These are phyloP conservation scores for Sclerotinia nivalis DNA, from an alignment of 2,329 filamentous ascomycete species.

Conservation along the genomic window DNA sequence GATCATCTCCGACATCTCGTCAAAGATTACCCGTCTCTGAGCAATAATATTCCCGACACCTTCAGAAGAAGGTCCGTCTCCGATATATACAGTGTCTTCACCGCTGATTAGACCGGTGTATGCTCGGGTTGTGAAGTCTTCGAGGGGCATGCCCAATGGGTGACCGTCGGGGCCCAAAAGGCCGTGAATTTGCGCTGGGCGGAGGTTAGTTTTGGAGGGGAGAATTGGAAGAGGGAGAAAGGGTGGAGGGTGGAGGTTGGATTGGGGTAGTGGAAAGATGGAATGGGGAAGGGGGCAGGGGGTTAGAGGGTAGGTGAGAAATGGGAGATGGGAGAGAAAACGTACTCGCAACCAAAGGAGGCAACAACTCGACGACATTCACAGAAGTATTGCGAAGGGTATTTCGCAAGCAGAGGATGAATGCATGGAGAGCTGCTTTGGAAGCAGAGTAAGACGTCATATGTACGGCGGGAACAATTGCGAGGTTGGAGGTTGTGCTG, in stretches of 20 bases:
- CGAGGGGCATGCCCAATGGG: constrained; percentile 51
- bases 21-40: not conserved
- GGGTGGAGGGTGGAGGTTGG: too few species aligned
- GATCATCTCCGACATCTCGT: not conserved
- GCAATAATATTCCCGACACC: not conserved
- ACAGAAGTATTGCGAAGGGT: constrained; percentile 44
- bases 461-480: constrained; percentile 27
- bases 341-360: constrained; percentile 39
- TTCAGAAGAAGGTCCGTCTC: too few species aligned
- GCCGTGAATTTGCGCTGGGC: constrained; percentile 46
- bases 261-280: too few species aligned
- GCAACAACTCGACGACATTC: constrained; percentile 48
- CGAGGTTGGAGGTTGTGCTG: constrained; percentile 32
- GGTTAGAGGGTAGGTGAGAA: constrained; percentile 44
- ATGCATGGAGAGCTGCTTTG: constrained; percentile 49
- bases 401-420: constrained; percentile 46
- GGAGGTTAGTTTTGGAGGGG: not conserved
- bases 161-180: constrained; percentile 48
- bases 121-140: not conserved
- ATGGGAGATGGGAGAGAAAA: not conserved
- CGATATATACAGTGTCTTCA: not conserved
- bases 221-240: too few species aligned
- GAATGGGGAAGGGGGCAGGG: constrained; percentile 44
- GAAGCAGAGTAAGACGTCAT: constrained; percentile 48
- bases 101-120: not conserved